Evolutionary conservation across 306 rosid species (phyloP).

Genomic region (Cucurbita moschata): DNA sequence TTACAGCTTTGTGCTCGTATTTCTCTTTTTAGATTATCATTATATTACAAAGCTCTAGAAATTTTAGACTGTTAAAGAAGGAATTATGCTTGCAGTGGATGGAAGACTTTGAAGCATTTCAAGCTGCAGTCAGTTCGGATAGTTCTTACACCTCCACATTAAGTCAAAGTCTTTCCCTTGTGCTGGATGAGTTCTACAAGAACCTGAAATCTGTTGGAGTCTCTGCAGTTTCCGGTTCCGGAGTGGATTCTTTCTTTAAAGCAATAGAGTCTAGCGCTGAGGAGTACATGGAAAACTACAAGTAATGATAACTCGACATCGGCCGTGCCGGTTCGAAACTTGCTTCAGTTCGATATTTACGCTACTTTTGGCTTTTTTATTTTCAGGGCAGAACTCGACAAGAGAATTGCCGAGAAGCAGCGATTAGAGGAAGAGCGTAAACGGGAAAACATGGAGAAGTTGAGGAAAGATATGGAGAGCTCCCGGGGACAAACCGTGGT

Average conservation of each 20-base stretch:
- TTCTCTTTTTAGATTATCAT: background rate
- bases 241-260: conserved; percentile 63
- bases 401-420: conserved; percentile 58
- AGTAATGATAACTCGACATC: conserved; percentile 17
- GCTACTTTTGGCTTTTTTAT: background rate
- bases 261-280: conserved; percentile 52
- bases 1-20: background rate
- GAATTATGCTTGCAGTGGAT: conserved; percentile 51
- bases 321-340: background rate
- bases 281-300: conserved; percentile 67
- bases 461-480: conserved; percentile 63
- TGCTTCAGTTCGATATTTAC: conserved; percentile 5
- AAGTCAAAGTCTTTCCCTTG: conserved; percentile 63
- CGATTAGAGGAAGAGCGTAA: conserved; percentile 65
- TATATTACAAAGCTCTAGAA: background rate
- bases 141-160: conserved; percentile 41
- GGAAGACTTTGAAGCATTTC: conserved; percentile 78
- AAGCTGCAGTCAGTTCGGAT: conserved; percentile 47
- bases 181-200: conserved; percentile 69
- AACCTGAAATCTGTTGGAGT: conserved; percentile 69
- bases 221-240: conserved; percentile 67
- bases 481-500: conserved; percentile 50
- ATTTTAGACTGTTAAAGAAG: conserved; percentile 8
- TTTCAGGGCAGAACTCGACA: conserved; percentile 66
- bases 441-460: conserved; percentile 56